Percentiles rank a stretch among this genome's conserved stretches.
phyloP scores from a whole-genome alignment of 1,139 yeast genomes.

The Ashbya aceris region DNA sequence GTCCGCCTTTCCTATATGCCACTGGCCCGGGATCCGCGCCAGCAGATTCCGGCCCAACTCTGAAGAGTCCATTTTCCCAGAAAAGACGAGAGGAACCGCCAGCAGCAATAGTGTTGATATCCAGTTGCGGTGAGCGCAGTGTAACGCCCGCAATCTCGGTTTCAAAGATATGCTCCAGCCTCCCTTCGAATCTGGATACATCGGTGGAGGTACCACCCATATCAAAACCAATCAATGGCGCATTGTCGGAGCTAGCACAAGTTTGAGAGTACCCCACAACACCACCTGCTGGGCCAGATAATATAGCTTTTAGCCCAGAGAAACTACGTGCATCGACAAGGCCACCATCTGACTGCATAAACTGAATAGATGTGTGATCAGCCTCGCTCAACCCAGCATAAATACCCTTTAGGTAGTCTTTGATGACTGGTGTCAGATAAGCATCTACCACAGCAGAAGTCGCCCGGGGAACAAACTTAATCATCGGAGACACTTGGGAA shows the following conservation, averaged over 20 bases:
- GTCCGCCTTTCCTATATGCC: conserved; percentile 51
- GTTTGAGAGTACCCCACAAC: conserved; percentile 50
- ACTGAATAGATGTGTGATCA: conserved; percentile 34
- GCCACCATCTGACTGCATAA: conserved; percentile 59
- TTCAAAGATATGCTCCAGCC: conserved; percentile 46
- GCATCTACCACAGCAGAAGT: conserved; percentile 72
- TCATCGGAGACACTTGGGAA: conserved; percentile 61
- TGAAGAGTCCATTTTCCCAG: conserved; percentile 46
- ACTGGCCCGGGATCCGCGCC: conserved; percentile 59
- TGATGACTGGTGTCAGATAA: conserved; percentile 64
- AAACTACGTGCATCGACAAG: conserved; percentile 41
- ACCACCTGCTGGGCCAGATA: conserved; percentile 60
- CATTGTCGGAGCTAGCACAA: conserved; percentile 36
- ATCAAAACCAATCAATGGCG: conserved; percentile 48
- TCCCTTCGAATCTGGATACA: conserved; percentile 41
- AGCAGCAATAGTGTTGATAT: conserved; percentile 52
- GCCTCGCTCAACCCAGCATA: conserved; percentile 52
- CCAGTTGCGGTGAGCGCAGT: conserved; percentile 48
- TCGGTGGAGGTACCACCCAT: conserved; percentile 61
- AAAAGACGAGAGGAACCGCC: conserved; percentile 50
- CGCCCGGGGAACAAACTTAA: conserved; percentile 61
- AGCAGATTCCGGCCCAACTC: conserved; percentile 54
- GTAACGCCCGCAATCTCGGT: conserved; percentile 49
- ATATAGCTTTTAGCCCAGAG: conserved; percentile 44
- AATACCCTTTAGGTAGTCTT: conserved; percentile 51